Conservation (phyloP, 139 green algal genomes). For the Chlamydomonas schloesseri region DNA sequence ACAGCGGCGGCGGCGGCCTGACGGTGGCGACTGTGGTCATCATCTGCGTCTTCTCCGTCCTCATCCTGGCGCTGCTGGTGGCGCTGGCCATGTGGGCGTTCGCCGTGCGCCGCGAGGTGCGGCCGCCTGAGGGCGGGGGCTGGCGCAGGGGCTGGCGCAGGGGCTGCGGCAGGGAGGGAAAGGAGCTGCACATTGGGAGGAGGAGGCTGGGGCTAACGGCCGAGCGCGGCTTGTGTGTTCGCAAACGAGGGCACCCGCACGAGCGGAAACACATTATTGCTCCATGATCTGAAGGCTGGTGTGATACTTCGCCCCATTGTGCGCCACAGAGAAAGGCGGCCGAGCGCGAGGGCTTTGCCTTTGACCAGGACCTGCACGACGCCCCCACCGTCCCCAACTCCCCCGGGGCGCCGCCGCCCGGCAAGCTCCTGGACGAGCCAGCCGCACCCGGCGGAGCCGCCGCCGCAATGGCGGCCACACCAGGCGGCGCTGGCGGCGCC, state of each 20-base stretch:
- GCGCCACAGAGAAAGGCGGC: not conserved
- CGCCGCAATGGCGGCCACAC: too few relatives aligned
- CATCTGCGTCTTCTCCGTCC: constrained; percentile 17
- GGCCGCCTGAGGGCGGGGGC: not conserved
- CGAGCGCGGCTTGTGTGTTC: too few relatives aligned
- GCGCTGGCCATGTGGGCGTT: not conserved
- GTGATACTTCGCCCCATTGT: too few relatives aligned
- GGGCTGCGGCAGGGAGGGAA: too few relatives aligned
- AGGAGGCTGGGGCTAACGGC: too few relatives aligned
- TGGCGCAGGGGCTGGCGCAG: too few relatives aligned
- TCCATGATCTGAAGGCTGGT: too few relatives aligned
- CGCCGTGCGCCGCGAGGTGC: not conserved
- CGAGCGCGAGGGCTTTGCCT: not conserved
- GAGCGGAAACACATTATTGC: too few relatives aligned
- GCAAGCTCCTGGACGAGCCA: too few relatives aligned
- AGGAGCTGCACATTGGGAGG: too few relatives aligned
- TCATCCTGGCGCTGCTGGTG: constrained; percentile 23
- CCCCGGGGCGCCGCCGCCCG: not conserved
- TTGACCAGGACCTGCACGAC: not conserved
- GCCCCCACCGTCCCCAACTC: not conserved
- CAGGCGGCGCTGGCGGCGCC: not conserved
- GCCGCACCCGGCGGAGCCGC: not conserved
- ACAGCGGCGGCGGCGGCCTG: not conserved
- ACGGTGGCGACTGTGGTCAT: constrained; percentile 8
- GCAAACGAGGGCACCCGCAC: too few relatives aligned